phyloP scores from a whole-genome alignment of 768 basidiomycete genomes.

The Tephrocybe sp. region DNA sequence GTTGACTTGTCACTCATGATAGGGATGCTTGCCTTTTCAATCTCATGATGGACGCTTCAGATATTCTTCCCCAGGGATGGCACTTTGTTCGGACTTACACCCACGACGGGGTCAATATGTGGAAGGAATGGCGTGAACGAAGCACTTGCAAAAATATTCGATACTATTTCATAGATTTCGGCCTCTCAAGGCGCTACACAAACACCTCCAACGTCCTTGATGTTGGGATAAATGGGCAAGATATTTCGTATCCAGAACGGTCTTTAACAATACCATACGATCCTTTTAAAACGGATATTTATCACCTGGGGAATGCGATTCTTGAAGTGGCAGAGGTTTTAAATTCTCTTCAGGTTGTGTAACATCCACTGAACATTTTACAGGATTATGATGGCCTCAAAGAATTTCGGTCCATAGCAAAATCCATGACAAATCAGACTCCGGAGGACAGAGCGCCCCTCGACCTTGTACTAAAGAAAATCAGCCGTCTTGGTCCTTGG shows the following conservation, averaged over 20 bases:
- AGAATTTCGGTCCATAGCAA: background rate
- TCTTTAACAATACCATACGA: background rate
- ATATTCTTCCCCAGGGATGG: conserved; percentile 12
- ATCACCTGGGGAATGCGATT: conserved; percentile 1
- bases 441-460: background rate
- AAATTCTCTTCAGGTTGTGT: background rate
- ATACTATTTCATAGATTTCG: conserved; percentile 9
- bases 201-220: background rate
- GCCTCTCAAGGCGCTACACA: background rate
- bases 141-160: background rate
- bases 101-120: conserved; percentile 1
- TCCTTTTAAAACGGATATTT: conserved; percentile 8
- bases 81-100: conserved; percentile 1
- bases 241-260: background rate
- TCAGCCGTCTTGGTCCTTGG: background rate
- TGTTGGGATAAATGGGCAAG: background rate
- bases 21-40: conserved; percentile 22
- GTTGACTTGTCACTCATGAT: too few relatives aligned
- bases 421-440: conserved; percentile 3
- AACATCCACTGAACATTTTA: too few relatives aligned
- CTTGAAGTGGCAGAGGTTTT: background rate
- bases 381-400: conserved; percentile 9
- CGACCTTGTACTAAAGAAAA: conserved; percentile 1
- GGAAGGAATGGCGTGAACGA: background rate
- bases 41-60: conserved; percentile 16